These are phyloP conservation scores for Hemisphaericaspora xylanilytica DNA, from an alignment of 1,139 yeast genomes.

Conservation along the genomic window DNA sequence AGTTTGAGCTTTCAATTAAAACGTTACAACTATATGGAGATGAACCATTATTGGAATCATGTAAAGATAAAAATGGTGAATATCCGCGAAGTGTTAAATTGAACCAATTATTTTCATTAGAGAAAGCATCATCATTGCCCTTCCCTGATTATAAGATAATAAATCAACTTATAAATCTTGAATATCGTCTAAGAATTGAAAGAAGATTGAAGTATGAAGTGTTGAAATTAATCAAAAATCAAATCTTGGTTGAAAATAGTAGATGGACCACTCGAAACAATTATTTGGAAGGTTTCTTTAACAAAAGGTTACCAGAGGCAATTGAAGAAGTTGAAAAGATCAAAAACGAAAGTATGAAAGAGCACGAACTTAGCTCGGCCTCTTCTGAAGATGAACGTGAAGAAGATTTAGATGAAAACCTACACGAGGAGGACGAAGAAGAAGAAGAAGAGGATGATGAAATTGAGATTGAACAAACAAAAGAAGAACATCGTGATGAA, in stretches of 20 bases:
- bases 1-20: constrained; percentile 27
- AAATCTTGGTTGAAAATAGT: constrained; percentile 30
- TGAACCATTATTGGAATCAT: constrained; percentile 20
- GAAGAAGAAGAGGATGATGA: constrained; percentile 15
- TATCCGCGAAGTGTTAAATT: constrained; percentile 21
- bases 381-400: constrained; percentile 12
- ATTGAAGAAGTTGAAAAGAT: constrained; percentile 31
- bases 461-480: constrained; percentile 10
- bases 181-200: constrained; percentile 32
- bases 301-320: constrained; percentile 29
- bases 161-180: constrained; percentile 32
- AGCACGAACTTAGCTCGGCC: constrained; percentile 12
- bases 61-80: constrained; percentile 14
- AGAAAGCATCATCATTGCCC: constrained; percentile 23
- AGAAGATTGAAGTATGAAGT: constrained; percentile 38
- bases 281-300: constrained; percentile 37
- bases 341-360: constrained; percentile 17
- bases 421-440: constrained; percentile 1
- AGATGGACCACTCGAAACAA: constrained; percentile 44
- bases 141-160: constrained; percentile 31
- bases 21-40: constrained; percentile 28
- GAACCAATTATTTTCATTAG: constrained; percentile 28
- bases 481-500: constrained; percentile 5
- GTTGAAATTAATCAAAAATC: constrained; percentile 31
- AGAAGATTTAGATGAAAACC: constrained; percentile 12